Evolutionary conservation across 2,329 filamentous ascomycete species (phyloP), one percentile per base, ranked within the genome.

Genomic region (Dothideomycetes sp.): DNA sequence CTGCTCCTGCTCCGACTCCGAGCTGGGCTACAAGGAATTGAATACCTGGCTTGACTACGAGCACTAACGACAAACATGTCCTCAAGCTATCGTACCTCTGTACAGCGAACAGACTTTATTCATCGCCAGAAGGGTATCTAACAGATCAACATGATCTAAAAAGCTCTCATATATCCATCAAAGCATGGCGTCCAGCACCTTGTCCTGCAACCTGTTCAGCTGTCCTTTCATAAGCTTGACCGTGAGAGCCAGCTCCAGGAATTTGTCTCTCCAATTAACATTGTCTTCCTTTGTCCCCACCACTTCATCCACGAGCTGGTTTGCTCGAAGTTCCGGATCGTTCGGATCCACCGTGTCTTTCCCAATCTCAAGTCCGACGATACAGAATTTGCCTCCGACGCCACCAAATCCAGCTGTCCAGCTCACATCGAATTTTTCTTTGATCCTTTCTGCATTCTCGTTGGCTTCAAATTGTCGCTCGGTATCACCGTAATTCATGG

Each of bases 381-480:
- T 56, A 15, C 54, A 55, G 53, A 68, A 70, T 33, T 62, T 57
- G 0, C 64, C 67, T 1, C 50, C 56, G 23, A 67, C 52, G 0
- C 58, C 58, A 3, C 63, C 65, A 47, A 68, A 61, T 1, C 55
- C 53, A 2, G 64, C 57, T 2, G 51, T 57, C 56, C 68, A 70
- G 19, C 50, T 59, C 1, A 71, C 52, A 39, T 70, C 67, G 38
- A 64, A 70, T 0, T 62, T 58, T 36, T 65, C 61, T 20, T 56
- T 55, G 13, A 64, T 51, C 20, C 35, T 33, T 1, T 61, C 59
- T 9, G 62, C 57, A 3, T 58, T 51, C 25, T 59, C 53, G 39
- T 59, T 55, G 2, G 56, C 56, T 10, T 54, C 56, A n/a, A 37
- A 44, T 3, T 40, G 44, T 12, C 52, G 49, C 4, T 64, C 53